A percentile compares a stretch with the other conserved stretches of the same genome.
Conservation (phyloP, 2,329 filamentous ascomycete genomes). For the Metarhizium album region DNA sequence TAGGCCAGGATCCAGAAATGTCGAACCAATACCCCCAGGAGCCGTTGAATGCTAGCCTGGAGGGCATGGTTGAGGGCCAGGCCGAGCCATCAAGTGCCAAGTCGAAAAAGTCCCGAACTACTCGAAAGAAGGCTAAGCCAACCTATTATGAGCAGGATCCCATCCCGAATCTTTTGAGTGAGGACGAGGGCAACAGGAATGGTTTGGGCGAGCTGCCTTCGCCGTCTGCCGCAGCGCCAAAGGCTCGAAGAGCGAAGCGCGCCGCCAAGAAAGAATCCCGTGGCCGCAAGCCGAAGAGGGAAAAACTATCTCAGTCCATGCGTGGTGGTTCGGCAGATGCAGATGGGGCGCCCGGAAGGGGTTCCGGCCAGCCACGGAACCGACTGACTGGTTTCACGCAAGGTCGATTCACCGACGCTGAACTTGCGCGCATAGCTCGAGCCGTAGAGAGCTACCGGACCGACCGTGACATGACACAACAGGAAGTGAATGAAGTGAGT, state of each 20-base stretch:
- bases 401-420: constrained; percentile 33
- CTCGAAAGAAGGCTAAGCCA: constrained; percentile 37
- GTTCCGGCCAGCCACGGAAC: constrained; percentile 11
- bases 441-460: constrained; percentile 34
- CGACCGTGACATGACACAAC: constrained; percentile 30
- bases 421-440: constrained; percentile 29
- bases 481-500: constrained; percentile 35
- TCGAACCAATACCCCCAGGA: constrained; percentile 5
- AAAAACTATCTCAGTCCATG: constrained; percentile 13
- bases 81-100: constrained; percentile 4
- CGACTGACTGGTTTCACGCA: constrained; percentile 20
- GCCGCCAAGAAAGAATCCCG: constrained; percentile 16
- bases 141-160: constrained; percentile 30
- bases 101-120: constrained; percentile 21
- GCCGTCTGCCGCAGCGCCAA: constrained; percentile 21
- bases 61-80: constrained; percentile 6
- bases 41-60: neutral
- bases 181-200: constrained; percentile 10
- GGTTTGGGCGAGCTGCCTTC: constrained; percentile 19
- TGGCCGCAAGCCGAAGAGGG: constrained; percentile 8
- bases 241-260: constrained; percentile 20
- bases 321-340: constrained; percentile 13
- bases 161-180: constrained; percentile 10
- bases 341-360: constrained; percentile 8
- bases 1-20: constrained; percentile 1